Evolutionary conservation across 1,139 yeast species (phyloP).

Genomic region (Candida glucosophila): DNA sequence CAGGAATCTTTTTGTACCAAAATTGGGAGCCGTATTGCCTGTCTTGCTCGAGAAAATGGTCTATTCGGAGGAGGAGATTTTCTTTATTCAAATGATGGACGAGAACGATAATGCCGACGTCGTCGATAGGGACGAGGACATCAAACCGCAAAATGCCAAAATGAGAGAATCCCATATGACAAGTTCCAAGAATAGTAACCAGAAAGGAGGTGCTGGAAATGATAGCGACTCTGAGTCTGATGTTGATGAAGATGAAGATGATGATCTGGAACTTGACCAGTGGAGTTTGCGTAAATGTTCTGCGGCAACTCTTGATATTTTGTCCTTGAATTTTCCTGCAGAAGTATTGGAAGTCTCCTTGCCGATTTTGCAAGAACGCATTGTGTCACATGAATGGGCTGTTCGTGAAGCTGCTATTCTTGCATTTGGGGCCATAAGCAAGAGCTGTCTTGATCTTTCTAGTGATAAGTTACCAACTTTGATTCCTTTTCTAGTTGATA

Average conservation of each 20-base stretch:
- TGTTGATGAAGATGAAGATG: conserved; percentile 62
- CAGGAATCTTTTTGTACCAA: conserved; percentile 42
- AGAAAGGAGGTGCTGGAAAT: conserved; percentile 13
- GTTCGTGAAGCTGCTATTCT: conserved; percentile 87
- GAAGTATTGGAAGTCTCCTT: conserved; percentile 60
- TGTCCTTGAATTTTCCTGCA: conserved; percentile 62
- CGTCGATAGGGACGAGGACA: conserved; percentile 82
- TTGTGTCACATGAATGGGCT: conserved; percentile 72
- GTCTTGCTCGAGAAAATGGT: conserved; percentile 77
- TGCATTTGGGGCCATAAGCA: conserved; percentile 92
- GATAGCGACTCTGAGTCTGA: conserved; percentile 44
- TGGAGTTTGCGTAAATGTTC: conserved; percentile 94
- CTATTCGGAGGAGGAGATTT: conserved; percentile 74
- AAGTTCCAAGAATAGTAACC: conserved; percentile 6
- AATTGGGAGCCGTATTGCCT: conserved; percentile 60
- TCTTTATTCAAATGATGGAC: conserved; percentile 62
- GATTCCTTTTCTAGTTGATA: conserved; percentile 77
- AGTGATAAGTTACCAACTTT: conserved; percentile 68
- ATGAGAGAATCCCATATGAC: conserved; percentile 54
- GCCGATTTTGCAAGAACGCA: conserved; percentile 67
- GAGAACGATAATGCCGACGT: conserved; percentile 56
- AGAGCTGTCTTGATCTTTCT: conserved; percentile 72
- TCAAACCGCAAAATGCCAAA: conserved; percentile 68
- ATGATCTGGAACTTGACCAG: conserved; percentile 52
- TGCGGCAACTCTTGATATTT: conserved; percentile 83